Base-by-base conservation (phyloP, 2,329 filamentous ascomycete genomes). In the Fusarium sp. region DNA sequence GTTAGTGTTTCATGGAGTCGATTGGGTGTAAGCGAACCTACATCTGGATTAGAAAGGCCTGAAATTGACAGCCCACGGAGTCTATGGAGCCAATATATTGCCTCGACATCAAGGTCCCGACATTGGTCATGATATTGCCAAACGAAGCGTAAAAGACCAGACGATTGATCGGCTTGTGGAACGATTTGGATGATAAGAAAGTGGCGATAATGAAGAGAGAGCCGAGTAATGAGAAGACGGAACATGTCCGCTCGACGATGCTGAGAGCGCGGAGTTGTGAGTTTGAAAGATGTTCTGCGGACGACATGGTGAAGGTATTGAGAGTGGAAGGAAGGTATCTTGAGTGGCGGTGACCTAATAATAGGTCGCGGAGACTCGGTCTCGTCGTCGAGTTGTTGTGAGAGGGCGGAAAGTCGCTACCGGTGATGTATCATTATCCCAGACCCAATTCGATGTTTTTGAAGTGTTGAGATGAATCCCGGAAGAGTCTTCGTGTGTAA, bases 151-250 rank as follows among this genome's bases (percentile, higher is more conserved):
- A 96, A 78, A 97, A 95, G 11, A 95, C 90, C 0, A 97, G 84
- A 19, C 93, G 86, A 75, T 96, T 96, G 81, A 96, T 94, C n/a
- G 93, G 92, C 75, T 94, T 95, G 74, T 92, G 91, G 76, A 96
- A 96, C 7, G 85, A 85, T 17, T 84, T 85, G 33, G 90, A 92
- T n/a, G 80, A 78, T 31, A 87, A 80, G 75, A 94, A 96, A 5
- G 92, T 94, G 57, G 83, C 72, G 55, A 95, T 88, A 74, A 94
- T 91, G 76, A 94, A 88, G 33, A 90, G 71, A 43, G 90, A 92
- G 58, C 92, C 92, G 3, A 91, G 52, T 1, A 96, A 78, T 1
- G 93, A 95, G 43, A 94, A 79, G 9, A 89, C 84, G 0, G 92
- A 94, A 74, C 89, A 89, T 17, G 86, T 81, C 49, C 93, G 86